Base-by-base conservation (phyloP, 2,329 filamentous ascomycete genomes). In the Monilinia aucupariae region DNA sequence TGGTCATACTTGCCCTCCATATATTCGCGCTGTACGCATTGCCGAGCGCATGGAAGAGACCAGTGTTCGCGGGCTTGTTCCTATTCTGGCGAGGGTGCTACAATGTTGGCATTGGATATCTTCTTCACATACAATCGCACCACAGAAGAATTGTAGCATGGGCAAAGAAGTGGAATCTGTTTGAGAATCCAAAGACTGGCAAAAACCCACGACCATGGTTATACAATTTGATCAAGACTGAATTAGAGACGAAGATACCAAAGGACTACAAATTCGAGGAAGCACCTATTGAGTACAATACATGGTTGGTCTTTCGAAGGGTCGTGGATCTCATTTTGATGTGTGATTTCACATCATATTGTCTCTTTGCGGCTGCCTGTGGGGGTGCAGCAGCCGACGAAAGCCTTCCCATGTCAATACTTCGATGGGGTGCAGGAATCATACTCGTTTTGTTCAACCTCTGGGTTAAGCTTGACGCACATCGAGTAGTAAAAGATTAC, bases 331-430 rank as follows among this genome's bases (percentile, higher is more conserved):
- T 99, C 75, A 97, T 97, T 74, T 81, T 99, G 73, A 96, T 99
- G 92, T 97, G 92, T 81, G 94, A 99, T 79, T 99, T 99, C 76
- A 87, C 90, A 67, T 96, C 93, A 55, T 99, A 97, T 81, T 94
- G 91, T 76, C 85, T 97, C 64, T 99, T 97, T 78, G 93, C 94
- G 69, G 85, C 96, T 70, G 90, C 93, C 65, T 97, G 92, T 76
- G 88, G 86, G 66, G 85, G 87, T 73, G 86, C 82, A 45, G 94
- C 94, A 9, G 80, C 78, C 4, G 86, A 84, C 59, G 94, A 99
- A 78, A 83, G 82, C 65, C 70, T 86, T 66, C 70, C 85, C 66
- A 84, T 96, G 76, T 88, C 88, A 53, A 70, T 84, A 59, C 81
- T 86, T 62, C 88, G 94, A 65, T 99, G 94, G 94, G 74, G 80